Evolutionary conservation across 2,329 filamentous ascomycete genomes (phyloP).

Genomic region (Paracoccidioides lutzii): DNA sequence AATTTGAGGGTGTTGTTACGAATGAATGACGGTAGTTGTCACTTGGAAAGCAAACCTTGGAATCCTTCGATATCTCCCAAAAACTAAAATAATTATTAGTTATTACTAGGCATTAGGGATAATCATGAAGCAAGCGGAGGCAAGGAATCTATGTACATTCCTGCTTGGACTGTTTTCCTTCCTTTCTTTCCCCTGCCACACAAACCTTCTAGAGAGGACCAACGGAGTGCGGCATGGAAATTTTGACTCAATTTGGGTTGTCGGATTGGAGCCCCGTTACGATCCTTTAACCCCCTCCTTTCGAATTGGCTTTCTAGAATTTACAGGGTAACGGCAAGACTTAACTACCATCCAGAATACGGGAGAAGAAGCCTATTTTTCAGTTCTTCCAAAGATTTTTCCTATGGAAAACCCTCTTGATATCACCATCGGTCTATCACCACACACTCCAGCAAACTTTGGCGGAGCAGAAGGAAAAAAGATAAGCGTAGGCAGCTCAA

Average conservation of each 20-base stretch:
- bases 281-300: neutral
- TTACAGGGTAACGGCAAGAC: too few relatives aligned
- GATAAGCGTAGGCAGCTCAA: too few relatives aligned
- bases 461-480: too few relatives aligned
- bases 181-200: conserved; percentile 1
- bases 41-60: neutral
- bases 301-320: too few relatives aligned
- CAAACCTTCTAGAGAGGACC: neutral
- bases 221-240: conserved; percentile 12
- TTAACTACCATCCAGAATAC: too few relatives aligned
- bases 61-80: neutral
- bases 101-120: neutral
- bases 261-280: conserved; percentile 6
- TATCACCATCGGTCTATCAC: too few relatives aligned
- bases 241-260: conserved; percentile 22
- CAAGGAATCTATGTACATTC: neutral
- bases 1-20: neutral
- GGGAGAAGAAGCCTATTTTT: too few relatives aligned
- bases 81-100: neutral
- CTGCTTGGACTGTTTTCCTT: neutral
- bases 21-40: neutral
- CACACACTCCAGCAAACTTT: too few relatives aligned
- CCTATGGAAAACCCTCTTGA: too few relatives aligned
- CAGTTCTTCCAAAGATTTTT: too few relatives aligned
- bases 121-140: neutral